A percentile compares a stretch with the other conserved stretches of the same genome.
Evolutionary conservation across 2,329 filamentous ascomycete genomes (phyloP).

Genomic region (Curvularia sp.): DNA sequence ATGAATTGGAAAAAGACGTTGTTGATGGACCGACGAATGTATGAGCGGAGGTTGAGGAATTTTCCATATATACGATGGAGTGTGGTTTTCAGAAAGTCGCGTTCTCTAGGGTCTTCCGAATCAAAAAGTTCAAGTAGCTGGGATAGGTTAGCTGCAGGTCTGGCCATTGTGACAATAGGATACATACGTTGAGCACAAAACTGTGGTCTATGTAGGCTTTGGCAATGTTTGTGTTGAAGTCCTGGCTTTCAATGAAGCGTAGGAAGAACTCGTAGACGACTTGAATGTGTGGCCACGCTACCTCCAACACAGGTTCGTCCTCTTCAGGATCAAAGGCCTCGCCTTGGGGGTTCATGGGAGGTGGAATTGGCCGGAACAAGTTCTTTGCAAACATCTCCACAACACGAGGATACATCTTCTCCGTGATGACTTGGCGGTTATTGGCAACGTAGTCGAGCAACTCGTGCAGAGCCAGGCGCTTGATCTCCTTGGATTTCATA

Average conservation of each 20-base stretch:
- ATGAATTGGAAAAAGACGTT: conserved; percentile 99
- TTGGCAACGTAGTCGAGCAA: conserved; percentile 98
- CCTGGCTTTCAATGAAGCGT: conserved; percentile 97
- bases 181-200: conserved; percentile 80
- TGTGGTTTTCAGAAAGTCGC: conserved; percentile 97
- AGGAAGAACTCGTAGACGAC: conserved; percentile 99
- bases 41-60: conserved; percentile 95
- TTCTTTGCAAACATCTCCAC: conserved; percentile 99
- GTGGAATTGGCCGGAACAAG: conserved; percentile 93
- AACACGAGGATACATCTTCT: conserved; percentile 97
- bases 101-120: conserved; percentile 94
- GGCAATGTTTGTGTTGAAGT: conserved; percentile 99
- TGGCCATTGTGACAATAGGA: background rate
- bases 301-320: conserved; percentile 96
- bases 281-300: conserved; percentile 99
- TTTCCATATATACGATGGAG: conserved; percentile 98
- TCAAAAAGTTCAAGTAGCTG: conserved; percentile 96
- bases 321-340: conserved; percentile 99
- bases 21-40: conserved; percentile 98
- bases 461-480: conserved; percentile 92
- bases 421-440: conserved; percentile 96
- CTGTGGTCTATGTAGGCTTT: conserved; percentile 99
- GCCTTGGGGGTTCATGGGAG: conserved; percentile 95
- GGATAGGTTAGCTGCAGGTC: conserved; percentile 25
- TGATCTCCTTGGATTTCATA: conserved; percentile 99